Percentiles rank a stretch among this genome's conserved stretches.
phyloP scores from a whole-genome alignment of 306 rosid species.

The Cicer cuneatum region DNA sequence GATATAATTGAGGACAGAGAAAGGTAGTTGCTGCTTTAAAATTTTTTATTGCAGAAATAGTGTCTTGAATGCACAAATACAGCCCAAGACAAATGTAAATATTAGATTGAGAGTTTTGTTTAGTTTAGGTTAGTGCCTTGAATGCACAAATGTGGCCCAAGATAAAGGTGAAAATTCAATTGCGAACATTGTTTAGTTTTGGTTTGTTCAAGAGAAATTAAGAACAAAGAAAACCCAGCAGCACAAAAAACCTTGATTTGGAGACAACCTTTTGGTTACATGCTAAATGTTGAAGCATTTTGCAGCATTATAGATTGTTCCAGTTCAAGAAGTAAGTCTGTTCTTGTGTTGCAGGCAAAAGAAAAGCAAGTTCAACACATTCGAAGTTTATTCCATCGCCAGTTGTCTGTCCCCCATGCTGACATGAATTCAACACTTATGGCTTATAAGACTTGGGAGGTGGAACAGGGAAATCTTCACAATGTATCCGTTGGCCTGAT shows the following conservation, averaged over 20 bases:
- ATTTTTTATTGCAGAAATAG: constrained; percentile 19
- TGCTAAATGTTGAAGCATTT: constrained; percentile 37
- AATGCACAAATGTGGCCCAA: constrained; percentile 5
- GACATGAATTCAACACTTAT: constrained; percentile 71
- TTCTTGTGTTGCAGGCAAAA: constrained; percentile 62
- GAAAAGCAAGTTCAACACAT: constrained; percentile 77
- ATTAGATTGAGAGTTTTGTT: constrained; percentile 16
- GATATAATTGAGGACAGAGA: neutral
- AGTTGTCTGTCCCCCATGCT: constrained; percentile 80
- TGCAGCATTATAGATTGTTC: constrained; percentile 36
- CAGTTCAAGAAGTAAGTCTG: constrained; percentile 26
- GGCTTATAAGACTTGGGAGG: constrained; percentile 85
- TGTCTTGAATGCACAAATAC: constrained; percentile 23
- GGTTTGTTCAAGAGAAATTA: constrained; percentile 25
- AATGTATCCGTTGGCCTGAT: constrained; percentile 52
- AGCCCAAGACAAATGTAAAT: neutral
- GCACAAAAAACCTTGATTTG: neutral
- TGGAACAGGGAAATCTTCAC: constrained; percentile 59
- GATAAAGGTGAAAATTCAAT: constrained; percentile 7
- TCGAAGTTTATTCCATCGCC: constrained; percentile 83
- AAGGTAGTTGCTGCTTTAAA: constrained; percentile 8
- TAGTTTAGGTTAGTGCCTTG: constrained; percentile 11
- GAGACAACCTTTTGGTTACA: constrained; percentile 4
- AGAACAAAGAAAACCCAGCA: constrained; percentile 9
- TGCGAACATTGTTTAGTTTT: constrained; percentile 22